These are phyloP conservation scores for Singerocomus inundabilis DNA, from an alignment of 1,284 basidiomycete species.

Conservation along the genomic window DNA sequence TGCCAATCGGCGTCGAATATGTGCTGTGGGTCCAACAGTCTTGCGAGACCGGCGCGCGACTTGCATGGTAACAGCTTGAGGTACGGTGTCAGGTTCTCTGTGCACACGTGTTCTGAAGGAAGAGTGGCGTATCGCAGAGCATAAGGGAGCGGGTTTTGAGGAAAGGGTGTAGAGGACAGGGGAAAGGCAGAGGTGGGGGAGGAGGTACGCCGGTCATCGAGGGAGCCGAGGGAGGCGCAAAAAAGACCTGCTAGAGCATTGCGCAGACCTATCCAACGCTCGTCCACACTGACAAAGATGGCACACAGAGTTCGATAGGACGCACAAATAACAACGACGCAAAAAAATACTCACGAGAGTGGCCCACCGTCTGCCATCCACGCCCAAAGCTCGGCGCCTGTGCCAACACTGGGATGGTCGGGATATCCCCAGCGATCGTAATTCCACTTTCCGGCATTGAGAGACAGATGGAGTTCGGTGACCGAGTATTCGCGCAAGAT, in stretches of 20 bases:
- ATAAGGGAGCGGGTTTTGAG: conserved; percentile 28
- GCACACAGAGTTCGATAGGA: background rate
- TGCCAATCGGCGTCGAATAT: conserved; percentile 90
- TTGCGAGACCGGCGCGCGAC: conserved; percentile 84
- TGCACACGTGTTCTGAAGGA: conserved; percentile 87
- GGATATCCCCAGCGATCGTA: conserved; percentile 85
- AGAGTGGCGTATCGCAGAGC: conserved; percentile 73
- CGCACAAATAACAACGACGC: background rate
- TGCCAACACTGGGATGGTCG: conserved; percentile 71
- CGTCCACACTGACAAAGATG: conserved; percentile 51
- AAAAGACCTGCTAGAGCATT: conserved; percentile 92
- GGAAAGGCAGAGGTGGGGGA: conserved; percentile 56
- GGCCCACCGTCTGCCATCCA: conserved; percentile 72
- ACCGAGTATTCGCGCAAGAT: conserved; percentile 82
- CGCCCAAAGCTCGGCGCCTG: conserved; percentile 87
- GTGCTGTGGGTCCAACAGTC: conserved; percentile 80
- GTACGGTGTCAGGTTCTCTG: conserved; percentile 96
- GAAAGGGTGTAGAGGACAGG: conserved; percentile 13
- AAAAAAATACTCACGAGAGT: conserved; percentile 44
- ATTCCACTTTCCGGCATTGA: conserved; percentile 91
- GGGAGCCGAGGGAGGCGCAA: conserved; percentile 85
- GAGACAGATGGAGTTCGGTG: conserved; percentile 81
- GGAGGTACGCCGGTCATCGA: conserved; percentile 71
- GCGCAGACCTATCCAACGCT: conserved; percentile 81
- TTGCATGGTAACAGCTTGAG: conserved; percentile 94